Conservation (phyloP, 257 asterid species). For the Osmanthus fragrans region DNA sequence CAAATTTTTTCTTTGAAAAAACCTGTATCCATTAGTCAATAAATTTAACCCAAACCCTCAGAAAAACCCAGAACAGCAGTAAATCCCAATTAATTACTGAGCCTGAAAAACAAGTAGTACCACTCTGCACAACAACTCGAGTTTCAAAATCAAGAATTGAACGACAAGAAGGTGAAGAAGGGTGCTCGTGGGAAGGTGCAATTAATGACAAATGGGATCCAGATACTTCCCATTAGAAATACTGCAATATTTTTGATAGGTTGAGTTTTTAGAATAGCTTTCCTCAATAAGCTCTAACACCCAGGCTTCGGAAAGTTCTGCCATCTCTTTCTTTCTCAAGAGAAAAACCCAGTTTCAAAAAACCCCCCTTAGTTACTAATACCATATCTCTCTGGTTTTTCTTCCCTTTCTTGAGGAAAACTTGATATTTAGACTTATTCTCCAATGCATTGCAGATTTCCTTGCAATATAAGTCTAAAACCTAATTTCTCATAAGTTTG, state of each 20-base stretch:
- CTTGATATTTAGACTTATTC: background rate
- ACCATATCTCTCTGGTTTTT: background rate
- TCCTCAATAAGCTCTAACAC: background rate
- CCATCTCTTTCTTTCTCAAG: background rate
- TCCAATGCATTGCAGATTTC: background rate
- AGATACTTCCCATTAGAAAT: background rate
- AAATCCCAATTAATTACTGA: no score
- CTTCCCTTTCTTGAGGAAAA: background rate
- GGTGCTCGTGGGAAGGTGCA: background rate
- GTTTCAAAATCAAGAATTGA: no score
- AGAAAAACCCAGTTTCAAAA: background rate
- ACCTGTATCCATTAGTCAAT: background rate
- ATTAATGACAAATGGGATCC: background rate
- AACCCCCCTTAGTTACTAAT: background rate
- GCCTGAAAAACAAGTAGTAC: no score
- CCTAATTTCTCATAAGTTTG: background rate
- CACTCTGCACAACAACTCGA: no score
- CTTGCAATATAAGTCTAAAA: background rate
- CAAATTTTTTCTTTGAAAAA: no score
- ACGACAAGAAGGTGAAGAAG: background rate
- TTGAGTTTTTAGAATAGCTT: background rate
- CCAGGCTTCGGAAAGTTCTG: background rate
- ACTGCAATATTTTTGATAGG: background rate
- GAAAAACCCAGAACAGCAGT: background rate
- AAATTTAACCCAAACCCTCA: background rate